phyloP scores from a whole-genome alignment of 306 rosid species.

The Trifolium fragiferum region DNA sequence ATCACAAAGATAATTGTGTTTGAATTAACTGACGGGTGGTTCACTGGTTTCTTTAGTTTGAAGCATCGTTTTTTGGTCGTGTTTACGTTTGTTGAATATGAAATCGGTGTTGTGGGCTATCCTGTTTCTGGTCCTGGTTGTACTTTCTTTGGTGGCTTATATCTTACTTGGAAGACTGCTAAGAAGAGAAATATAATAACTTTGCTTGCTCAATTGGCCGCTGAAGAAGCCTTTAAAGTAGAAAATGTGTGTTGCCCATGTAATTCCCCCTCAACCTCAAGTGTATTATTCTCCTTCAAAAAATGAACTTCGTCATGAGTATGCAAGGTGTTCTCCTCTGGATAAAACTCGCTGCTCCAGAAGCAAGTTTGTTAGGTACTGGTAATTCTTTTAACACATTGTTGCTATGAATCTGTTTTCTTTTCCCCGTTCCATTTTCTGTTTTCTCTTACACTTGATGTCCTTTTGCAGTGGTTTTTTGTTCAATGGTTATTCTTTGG shows the following conservation, averaged over 20 bases:
- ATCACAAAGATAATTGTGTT: no score
- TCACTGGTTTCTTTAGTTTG: no score
- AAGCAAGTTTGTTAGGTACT: slow-evolving; percentile 80
- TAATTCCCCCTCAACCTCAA: slow-evolving; percentile 49
- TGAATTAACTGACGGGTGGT: no score
- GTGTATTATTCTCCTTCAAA: slow-evolving; percentile 45
- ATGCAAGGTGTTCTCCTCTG: slow-evolving; percentile 72
- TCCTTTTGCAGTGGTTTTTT: no score
- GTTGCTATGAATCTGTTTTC: slow-evolving; percentile 6
- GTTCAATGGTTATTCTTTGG: no score
- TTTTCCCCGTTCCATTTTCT: not conserved
- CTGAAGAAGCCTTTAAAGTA: slow-evolving; percentile 70
- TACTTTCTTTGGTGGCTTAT: slow-evolving; percentile 80
- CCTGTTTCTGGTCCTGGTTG: slow-evolving; percentile 79
- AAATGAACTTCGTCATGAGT: slow-evolving; percentile 50
- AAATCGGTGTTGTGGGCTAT: slow-evolving; percentile 33
- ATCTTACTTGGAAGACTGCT: slow-evolving; percentile 74
- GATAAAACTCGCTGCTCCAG: slow-evolving; percentile 80
- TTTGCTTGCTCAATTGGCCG: slow-evolving; percentile 78
- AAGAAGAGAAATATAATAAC: slow-evolving; percentile 70
- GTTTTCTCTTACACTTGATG: not conserved
- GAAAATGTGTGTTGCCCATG: slow-evolving; percentile 67
- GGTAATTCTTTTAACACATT: slow-evolving; percentile 53
- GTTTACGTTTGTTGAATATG: no score
- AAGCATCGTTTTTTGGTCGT: no score